Percentiles rank a stretch among this genome's conserved stretches.
Conservation (phyloP, 202 grass and related monocot species). For the Cymbopogon flexuosus region DNA sequence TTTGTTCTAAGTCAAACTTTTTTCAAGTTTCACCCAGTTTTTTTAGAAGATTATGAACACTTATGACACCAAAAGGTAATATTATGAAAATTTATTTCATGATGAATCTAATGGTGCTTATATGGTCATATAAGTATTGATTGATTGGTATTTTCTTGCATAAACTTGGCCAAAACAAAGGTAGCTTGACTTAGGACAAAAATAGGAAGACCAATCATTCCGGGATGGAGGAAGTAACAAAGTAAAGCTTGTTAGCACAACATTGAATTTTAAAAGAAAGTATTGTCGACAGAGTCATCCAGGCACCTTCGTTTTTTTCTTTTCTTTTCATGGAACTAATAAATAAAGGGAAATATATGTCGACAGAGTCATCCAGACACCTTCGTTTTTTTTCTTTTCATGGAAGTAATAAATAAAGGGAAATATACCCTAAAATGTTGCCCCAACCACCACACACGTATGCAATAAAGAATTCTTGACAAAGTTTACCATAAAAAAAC, state of each 20-base stretch:
- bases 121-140: not conserved
- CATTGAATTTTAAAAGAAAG: not conserved
- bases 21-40: not conserved
- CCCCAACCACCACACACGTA: not conserved
- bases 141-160: not conserved
- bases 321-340: not conserved
- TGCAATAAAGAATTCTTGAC: not conserved
- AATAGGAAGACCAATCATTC: not conserved
- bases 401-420: not conserved
- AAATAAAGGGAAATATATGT: not conserved
- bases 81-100: not conserved
- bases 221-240: not conserved
- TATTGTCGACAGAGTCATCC: not conserved
- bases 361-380: not conserved
- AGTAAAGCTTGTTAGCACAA: not conserved
- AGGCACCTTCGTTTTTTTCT: not conserved
- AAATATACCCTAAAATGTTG: not conserved
- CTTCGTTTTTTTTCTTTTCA: not conserved
- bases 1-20: not conserved
- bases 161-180: not conserved
- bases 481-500: not conserved
- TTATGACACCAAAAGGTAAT: not conserved
- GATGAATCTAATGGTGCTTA: not conserved
- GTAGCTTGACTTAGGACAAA: not conserved
- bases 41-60: not conserved